A percentile compares a stretch with the other conserved stretches of the same genome.
phyloP scores from a whole-genome alignment of 2,329 filamentous ascomycete species.

The Colletotrichum sidae region DNA sequence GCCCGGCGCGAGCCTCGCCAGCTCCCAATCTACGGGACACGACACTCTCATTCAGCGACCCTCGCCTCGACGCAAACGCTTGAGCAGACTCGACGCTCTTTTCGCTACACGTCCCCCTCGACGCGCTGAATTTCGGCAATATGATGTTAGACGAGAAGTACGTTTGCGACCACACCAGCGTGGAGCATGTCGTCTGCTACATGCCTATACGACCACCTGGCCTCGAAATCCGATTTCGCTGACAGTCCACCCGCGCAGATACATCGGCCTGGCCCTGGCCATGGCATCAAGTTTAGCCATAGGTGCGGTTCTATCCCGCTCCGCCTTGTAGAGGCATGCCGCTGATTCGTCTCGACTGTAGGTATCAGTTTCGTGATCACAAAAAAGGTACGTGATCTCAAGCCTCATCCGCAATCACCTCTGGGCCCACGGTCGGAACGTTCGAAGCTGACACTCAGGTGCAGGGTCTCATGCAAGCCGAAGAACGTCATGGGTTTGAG shows the following conservation, averaged over 20 bases:
- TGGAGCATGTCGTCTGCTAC: neutral
- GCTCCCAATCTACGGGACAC: conserved; percentile 27
- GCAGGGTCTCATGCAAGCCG: conserved; percentile 89
- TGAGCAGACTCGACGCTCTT: conserved; percentile 26
- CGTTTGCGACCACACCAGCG: conserved; percentile 34
- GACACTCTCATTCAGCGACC: conserved; percentile 29
- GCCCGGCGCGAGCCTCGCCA: conserved; percentile 42
- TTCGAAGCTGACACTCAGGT: conserved; percentile 39
- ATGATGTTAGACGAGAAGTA: conserved; percentile 40
- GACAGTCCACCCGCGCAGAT: conserved; percentile 62
- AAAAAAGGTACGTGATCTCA: conserved; percentile 79
- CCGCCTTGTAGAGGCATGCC: neutral
- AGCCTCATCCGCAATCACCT: conserved; percentile 6
- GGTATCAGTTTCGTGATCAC: conserved; percentile 98
- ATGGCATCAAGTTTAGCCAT: conserved; percentile 81
- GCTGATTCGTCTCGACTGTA: conserved; percentile 51
- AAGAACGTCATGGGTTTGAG: conserved; percentile 93
- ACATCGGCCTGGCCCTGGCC: conserved; percentile 81
- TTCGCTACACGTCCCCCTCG: conserved; percentile 19
- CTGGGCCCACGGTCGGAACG: conserved; percentile 18
- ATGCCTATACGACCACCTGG: conserved; percentile 15
- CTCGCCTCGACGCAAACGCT: conserved; percentile 26
- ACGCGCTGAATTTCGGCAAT: conserved; percentile 34
- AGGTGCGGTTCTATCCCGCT: conserved; percentile 59
- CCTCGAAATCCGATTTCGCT: conserved; percentile 41